Evolutionary conservation across 2,329 filamentous ascomycete species (phyloP).

Genomic region (Beauveria bassiana): DNA sequence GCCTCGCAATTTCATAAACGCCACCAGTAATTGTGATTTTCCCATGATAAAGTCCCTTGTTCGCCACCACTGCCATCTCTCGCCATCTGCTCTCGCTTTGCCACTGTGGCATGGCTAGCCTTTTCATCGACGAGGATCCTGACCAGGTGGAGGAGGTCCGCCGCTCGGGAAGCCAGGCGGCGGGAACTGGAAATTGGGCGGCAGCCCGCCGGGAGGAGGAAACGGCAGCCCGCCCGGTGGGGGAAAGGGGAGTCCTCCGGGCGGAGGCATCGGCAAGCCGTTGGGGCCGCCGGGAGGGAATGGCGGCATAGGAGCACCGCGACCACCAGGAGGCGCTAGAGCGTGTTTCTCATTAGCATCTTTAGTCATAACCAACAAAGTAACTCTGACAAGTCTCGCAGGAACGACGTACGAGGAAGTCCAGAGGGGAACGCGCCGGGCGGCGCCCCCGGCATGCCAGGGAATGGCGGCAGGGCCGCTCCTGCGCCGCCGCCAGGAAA

Average conservation of each 20-base stretch:
- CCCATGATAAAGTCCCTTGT: not conserved
- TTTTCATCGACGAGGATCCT: conserved; percentile 8
- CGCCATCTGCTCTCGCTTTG: not conserved
- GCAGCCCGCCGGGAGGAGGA: conserved; percentile 34
- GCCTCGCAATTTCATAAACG: conserved; percentile 18
- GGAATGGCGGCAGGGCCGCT: conserved; percentile 52
- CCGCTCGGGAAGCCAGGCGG: conserved; percentile 19
- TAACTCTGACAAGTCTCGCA: not conserved
- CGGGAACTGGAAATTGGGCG: conserved; percentile 31
- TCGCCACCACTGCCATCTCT: not conserved
- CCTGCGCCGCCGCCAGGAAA: conserved; percentile 41
- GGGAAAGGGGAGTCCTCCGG: conserved; percentile 29
- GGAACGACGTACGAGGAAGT: conserved; percentile 43
- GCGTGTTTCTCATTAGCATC: not conserved
- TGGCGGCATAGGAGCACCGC: conserved; percentile 40
- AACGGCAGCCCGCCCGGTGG: conserved; percentile 30
- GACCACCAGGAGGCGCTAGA: conserved; percentile 43
- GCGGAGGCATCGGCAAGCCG: conserved; percentile 19
- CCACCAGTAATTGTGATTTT: conserved; percentile 13
- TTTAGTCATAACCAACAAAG: no score
- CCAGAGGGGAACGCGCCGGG: conserved; percentile 34
- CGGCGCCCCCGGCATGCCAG: conserved; percentile 37
- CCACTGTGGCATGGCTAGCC: not conserved
- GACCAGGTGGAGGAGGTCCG: conserved; percentile 19
- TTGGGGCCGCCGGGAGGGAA: conserved; percentile 25